phyloP scores from a whole-genome alignment of 805 yeast genomes.

The Zygosaccharomyces lentus region DNA sequence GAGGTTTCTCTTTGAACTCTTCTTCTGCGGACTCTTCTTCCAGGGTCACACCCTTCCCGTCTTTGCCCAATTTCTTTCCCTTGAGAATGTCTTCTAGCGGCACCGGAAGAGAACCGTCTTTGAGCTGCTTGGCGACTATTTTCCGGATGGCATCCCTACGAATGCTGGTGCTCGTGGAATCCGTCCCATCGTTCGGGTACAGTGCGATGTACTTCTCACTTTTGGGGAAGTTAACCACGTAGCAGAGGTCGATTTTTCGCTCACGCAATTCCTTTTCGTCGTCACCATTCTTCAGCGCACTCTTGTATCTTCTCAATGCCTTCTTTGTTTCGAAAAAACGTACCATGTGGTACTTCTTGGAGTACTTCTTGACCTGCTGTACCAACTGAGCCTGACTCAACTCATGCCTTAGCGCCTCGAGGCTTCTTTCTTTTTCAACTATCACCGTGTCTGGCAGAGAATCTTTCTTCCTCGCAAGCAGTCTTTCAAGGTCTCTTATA shows the following conservation, averaged over 20 bases:
- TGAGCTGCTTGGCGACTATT: slow-evolving; percentile 48
- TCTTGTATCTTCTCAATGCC: slow-evolving; percentile 66
- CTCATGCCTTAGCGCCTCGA: slow-evolving; percentile 60
- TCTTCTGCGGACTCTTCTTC: slow-evolving; percentile 14
- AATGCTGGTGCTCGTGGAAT: slow-evolving; percentile 40
- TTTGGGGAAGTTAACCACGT: slow-evolving; percentile 72
- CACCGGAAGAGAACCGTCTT: slow-evolving; percentile 52
- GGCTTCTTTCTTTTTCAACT: slow-evolving; percentile 69
- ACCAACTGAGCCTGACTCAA: slow-evolving; percentile 45
- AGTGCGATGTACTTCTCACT: slow-evolving; percentile 75
- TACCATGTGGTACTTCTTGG: slow-evolving; percentile 86
- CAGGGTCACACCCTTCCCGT: slow-evolving; percentile 24
- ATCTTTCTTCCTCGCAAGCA: slow-evolving; percentile 51
- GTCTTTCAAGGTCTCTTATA: slow-evolving; percentile 79
- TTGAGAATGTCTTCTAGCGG: slow-evolving; percentile 45
- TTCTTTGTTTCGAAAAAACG: slow-evolving; percentile 87
- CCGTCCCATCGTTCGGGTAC: slow-evolving; percentile 48
- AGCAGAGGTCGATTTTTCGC: slow-evolving; percentile 65
- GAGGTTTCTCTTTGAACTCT: slow-evolving; percentile 18
- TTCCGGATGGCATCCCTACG: slow-evolving; percentile 48
- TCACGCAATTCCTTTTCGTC: slow-evolving; percentile 40
- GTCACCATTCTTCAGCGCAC: slow-evolving; percentile 35
- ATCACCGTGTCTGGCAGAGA: slow-evolving; percentile 60
- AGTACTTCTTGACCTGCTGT: slow-evolving; percentile 46
- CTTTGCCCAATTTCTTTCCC: slow-evolving; percentile 33